These are phyloP conservation scores for Setomelanomma holmii DNA, from an alignment of 2,329 filamentous ascomycete genomes.

Conservation along the genomic window DNA sequence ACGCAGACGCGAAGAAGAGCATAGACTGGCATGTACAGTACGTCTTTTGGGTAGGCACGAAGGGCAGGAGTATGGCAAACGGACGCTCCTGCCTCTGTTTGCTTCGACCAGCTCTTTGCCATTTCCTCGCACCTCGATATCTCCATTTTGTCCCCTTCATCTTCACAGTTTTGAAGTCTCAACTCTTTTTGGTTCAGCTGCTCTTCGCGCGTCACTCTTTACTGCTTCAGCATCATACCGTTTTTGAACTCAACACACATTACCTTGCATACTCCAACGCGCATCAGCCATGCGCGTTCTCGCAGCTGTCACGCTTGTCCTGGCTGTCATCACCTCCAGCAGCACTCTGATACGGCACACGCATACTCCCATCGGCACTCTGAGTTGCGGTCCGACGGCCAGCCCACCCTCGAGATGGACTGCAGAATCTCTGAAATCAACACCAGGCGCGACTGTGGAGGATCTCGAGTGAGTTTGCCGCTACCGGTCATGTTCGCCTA, in stretches of 20 bases:
- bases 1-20: no score
- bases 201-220: neutral
- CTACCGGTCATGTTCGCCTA: no score
- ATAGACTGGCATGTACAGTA: no score
- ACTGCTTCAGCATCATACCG: neutral
- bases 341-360: neutral
- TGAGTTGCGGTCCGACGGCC: neutral
- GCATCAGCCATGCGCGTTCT: neutral
- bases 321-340: neutral
- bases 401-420: neutral
- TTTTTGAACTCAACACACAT: neutral
- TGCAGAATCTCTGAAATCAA: neutral
- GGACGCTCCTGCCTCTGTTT: no score
- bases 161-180: neutral
- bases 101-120: neutral
- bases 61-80: no score
- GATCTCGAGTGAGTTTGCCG: neutral
- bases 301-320: neutral
- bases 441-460: neutral
- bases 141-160: neutral
- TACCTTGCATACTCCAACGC: neutral
- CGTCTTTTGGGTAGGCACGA: no score
- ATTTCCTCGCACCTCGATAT: neutral
- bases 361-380: neutral
- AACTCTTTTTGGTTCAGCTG: neutral